Percentiles rank a stretch among this genome's conserved stretches.
These are phyloP conservation scores for Rhizoclosmatium sp. DNA, from an alignment of 192 early-diverging fungal genomes.

Conservation along the genomic window DNA sequence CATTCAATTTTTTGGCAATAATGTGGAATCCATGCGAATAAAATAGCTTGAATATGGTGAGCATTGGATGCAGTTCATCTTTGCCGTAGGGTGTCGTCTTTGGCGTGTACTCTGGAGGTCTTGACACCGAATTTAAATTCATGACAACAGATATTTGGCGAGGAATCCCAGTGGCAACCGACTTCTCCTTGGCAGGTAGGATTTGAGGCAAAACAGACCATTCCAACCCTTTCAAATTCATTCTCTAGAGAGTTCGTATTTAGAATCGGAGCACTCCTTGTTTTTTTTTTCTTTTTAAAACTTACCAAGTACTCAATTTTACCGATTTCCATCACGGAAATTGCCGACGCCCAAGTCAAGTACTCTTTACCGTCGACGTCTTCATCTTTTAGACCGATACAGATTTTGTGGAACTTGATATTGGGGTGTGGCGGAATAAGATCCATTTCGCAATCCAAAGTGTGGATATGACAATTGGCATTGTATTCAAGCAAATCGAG, in stretches of 20 bases:
- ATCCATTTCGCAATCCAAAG: not conserved
- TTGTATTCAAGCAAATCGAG: not conserved
- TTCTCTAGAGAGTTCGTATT: no score
- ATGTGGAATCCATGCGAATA: not conserved
- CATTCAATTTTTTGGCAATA: not conserved
- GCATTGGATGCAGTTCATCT: constrained; percentile 3
- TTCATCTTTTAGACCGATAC: not conserved
- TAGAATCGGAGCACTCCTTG: no score
- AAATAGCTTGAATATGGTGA: not conserved
- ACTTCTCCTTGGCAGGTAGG: not conserved
- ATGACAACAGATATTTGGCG: no score
- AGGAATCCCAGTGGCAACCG: not conserved
- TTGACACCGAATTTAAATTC: no score
- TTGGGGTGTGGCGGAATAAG: not conserved
- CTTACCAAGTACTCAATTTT: not conserved
- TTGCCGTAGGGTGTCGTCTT: not conserved
- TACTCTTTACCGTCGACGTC: not conserved
- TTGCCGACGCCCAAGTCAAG: not conserved
- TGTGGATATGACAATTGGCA: not conserved
- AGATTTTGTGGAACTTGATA: constrained; percentile 9
- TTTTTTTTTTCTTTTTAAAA: no score
- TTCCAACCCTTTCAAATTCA: constrained; percentile 11
- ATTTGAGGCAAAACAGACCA: constrained; percentile 15
- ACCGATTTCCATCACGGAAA: not conserved
- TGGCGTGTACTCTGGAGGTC: not conserved